These are phyloP conservation scores for Butyriboletus loyo DNA, from an alignment of 768 basidiomycete species.

Conservation along the genomic window DNA sequence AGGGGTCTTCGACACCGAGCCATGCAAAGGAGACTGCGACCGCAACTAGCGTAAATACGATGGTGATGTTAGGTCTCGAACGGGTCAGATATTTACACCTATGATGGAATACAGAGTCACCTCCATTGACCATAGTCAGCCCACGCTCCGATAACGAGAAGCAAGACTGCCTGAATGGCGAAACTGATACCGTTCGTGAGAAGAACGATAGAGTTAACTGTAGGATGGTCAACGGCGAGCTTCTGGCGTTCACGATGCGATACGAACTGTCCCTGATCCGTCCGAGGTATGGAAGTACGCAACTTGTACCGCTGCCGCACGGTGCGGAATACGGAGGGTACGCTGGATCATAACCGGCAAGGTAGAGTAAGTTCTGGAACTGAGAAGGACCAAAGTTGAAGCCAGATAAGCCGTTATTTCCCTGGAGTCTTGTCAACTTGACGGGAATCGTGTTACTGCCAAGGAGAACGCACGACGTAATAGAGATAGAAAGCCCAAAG, in stretches of 20 bases:
- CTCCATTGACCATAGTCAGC: constrained; percentile 83
- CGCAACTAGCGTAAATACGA: constrained; percentile 65
- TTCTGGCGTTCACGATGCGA: neutral
- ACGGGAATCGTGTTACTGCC: neutral
- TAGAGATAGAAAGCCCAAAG: constrained; percentile 63
- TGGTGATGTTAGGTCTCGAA: constrained; percentile 69
- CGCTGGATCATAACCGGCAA: constrained; percentile 71
- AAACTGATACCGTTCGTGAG: constrained; percentile 80
- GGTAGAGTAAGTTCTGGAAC: constrained; percentile 69
- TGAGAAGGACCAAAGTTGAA: constrained; percentile 74
- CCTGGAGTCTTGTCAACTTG: constrained; percentile 29
- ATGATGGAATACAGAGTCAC: constrained; percentile 27
- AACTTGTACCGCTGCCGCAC: constrained; percentile 48
- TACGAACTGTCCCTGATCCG: constrained; percentile 54
- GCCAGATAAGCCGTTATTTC: constrained; percentile 66
- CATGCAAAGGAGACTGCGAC: constrained; percentile 73
- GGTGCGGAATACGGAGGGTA: constrained; percentile 49
- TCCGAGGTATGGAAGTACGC: constrained; percentile 67
- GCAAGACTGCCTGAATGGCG: constrained; percentile 65
- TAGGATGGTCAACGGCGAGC: neutral
- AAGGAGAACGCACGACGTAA: constrained; percentile 39
- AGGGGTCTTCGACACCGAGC: constrained; percentile 67
- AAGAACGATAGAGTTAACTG: constrained; percentile 76
- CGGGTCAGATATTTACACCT: neutral
- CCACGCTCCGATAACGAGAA: constrained; percentile 71